Base-by-base conservation (phyloP, 306 rosid species). In the Cicer bijugum region DNA sequence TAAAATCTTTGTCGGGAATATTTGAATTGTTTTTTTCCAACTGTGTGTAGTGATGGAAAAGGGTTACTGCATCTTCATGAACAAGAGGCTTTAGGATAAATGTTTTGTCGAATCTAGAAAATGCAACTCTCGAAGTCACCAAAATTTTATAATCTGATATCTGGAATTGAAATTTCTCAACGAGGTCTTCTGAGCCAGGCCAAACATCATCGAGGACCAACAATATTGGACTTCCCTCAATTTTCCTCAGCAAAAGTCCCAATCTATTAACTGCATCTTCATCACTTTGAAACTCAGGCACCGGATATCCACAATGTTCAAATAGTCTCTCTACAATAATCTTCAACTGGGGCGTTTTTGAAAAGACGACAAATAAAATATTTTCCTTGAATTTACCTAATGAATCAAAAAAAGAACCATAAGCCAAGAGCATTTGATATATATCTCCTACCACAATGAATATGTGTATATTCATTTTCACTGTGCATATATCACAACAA, bases 151-250 rank as follows among this genome's bases (percentile, higher is more conserved):
- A 87, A 37, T 71, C 63, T 9, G 86, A 77, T 2, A 82, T 63
- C 33, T 75, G 58, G 17, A 81, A 80, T 23, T 16, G 33, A 28
- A 89, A 80, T 35, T 77, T 86, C 10, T 84, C 83, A 45, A 84
- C 28, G 7, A 89, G 85, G 63, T 72, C 42, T 68, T 82, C 91
- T 20, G 97, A 82, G 12, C 75, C 89, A 0, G 70, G 64, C 93
- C 97, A 87, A 73, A 91, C 90, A 53, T 91, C 93, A 76, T 78
- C 96, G 37, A 89, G 57, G 6, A 89, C 88, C 79, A 87, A 43
- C 77, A 89, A 33, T 46, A 84, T 6, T 46, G 83, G 85, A 23
- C 74, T 63, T 45, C 53, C 45, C 14, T 57, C 65, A 19, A 67
- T 59, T 72, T 56, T 40, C 53, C 15, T 78, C 42, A 85, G 37